A percentile compares a stretch with the other conserved stretches of the same genome.
phyloP scores from a whole-genome alignment of 345 rosid genomes.

The Eucalyptus paniculata region DNA sequence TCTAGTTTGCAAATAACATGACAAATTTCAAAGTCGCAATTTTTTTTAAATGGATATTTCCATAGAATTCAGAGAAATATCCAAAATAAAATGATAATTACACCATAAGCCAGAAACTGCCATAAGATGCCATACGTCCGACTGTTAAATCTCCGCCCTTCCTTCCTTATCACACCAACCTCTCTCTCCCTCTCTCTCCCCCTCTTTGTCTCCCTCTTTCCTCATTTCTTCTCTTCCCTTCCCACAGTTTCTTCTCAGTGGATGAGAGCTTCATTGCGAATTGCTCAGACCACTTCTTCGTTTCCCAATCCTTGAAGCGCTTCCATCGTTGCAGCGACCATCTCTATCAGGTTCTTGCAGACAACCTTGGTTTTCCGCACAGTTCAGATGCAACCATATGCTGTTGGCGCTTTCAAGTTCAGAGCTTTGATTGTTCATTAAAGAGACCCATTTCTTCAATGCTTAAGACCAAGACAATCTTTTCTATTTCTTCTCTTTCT shows the following conservation, averaged over 20 bases:
- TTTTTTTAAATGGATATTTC: not conserved
- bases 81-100: not conserved
- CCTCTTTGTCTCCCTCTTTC: conserved; percentile 1
- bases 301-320: not conserved
- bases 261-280: not conserved
- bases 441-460: not conserved
- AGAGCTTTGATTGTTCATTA: not conserved
- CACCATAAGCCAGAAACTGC: conserved; percentile 20
- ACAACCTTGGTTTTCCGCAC: not conserved
- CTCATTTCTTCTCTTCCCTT: not conserved
- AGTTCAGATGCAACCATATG: not conserved
- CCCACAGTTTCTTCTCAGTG: not conserved
- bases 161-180: conserved; percentile 83
- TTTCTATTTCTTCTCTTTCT: not conserved
- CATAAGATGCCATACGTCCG: conserved; percentile 46
- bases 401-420: not conserved
- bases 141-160: conserved; percentile 95
- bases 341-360: not conserved
- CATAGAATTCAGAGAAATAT: not conserved
- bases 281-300: not conserved
- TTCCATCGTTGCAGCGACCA: not conserved
- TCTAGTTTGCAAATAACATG: not conserved
- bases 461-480: not conserved
- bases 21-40: not conserved
- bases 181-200: not conserved